Evolutionary conservation across 2,329 filamentous ascomycete genomes (phyloP).

Genomic region (Pestalotiopsis sp.): DNA sequence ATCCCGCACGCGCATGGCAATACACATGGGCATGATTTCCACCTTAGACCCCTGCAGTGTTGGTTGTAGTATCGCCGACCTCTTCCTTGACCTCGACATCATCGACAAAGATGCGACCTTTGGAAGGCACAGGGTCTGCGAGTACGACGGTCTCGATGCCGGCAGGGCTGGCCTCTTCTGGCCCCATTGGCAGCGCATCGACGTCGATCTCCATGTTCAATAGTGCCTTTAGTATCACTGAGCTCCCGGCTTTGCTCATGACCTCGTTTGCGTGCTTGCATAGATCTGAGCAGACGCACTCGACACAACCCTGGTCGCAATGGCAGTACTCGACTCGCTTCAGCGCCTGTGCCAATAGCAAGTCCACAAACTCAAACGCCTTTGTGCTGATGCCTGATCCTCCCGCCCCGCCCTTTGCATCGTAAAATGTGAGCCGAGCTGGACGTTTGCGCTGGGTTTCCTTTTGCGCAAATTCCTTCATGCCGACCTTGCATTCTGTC

Average conservation of each 20-base stretch:
- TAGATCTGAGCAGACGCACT: slow-evolving; percentile 83
- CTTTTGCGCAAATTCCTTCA: slow-evolving; percentile 81
- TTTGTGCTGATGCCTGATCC: slow-evolving; percentile 89
- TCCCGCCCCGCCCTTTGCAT: slow-evolving; percentile 83
- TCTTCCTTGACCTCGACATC: slow-evolving; percentile 27
- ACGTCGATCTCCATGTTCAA: slow-evolving; percentile 79
- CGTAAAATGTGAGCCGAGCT: slow-evolving; percentile 89
- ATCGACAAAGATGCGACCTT: slow-evolving; percentile 26
- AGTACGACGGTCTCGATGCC: slow-evolving; percentile 83
- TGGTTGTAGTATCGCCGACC: slow-evolving; percentile 17
- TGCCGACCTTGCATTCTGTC: slow-evolving; percentile 88
- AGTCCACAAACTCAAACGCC: slow-evolving; percentile 89
- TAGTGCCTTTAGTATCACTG: slow-evolving; percentile 77
- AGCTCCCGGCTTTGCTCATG: slow-evolving; percentile 88
- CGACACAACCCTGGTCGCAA: slow-evolving; percentile 81
- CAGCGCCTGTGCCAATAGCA: slow-evolving; percentile 75
- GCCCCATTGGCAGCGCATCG: slow-evolving; percentile 83
- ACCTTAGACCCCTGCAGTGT: neutral
- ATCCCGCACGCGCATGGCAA: neutral
- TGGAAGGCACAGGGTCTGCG: slow-evolving; percentile 65
- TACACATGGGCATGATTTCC: neutral
- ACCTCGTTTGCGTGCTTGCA: slow-evolving; percentile 89
- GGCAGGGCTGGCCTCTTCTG: slow-evolving; percentile 68
- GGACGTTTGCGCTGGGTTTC: slow-evolving; percentile 78
- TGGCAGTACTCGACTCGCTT: slow-evolving; percentile 74